phyloP scores from a whole-genome alignment of 2,329 filamentous ascomycete species.

The Passalora sequoiae region DNA sequence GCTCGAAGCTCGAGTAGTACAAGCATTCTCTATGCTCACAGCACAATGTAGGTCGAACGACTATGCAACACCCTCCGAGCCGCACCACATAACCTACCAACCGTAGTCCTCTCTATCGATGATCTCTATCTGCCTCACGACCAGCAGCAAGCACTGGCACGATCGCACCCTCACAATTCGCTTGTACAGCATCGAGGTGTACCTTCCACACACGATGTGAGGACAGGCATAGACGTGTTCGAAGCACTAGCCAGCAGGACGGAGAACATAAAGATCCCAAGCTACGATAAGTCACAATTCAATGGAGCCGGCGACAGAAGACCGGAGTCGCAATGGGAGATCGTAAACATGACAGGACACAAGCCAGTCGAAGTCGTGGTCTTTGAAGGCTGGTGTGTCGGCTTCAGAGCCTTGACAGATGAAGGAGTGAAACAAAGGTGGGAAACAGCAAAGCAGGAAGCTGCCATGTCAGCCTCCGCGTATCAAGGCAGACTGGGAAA shows the following conservation, averaged over 20 bases:
- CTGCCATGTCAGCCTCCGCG: slow-evolving; percentile 34
- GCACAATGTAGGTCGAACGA: neutral
- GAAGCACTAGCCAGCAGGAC: slow-evolving; percentile 48
- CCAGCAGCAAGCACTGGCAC: slow-evolving; percentile 61
- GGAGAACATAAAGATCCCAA: slow-evolving; percentile 57
- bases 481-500: slow-evolving; percentile 51
- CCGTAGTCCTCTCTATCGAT: slow-evolving; percentile 75
- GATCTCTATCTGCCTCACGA: slow-evolving; percentile 78
- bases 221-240: slow-evolving; percentile 61
- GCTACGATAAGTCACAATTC: slow-evolving; percentile 79
- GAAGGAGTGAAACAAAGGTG: slow-evolving; percentile 52
- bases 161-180: slow-evolving; percentile 62
- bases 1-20: too few relatives aligned
- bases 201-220: slow-evolving; percentile 75
- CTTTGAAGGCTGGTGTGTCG: slow-evolving; percentile 88
- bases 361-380: slow-evolving; percentile 58
- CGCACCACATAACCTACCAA: slow-evolving; percentile 55
- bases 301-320: slow-evolving; percentile 70
- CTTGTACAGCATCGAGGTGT: slow-evolving; percentile 78
- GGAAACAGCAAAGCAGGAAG: slow-evolving; percentile 46
- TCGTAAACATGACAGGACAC: slow-evolving; percentile 51
- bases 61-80: slow-evolving; percentile 52
- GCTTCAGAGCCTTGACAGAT: slow-evolving; percentile 64
- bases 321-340: slow-evolving; percentile 57
- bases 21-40: neutral